Percentiles rank a stretch among this genome's conserved stretches.
Evolutionary conservation across 208 protist species (phyloP).

Genomic region (Trypanosoma scelopori): DNA sequence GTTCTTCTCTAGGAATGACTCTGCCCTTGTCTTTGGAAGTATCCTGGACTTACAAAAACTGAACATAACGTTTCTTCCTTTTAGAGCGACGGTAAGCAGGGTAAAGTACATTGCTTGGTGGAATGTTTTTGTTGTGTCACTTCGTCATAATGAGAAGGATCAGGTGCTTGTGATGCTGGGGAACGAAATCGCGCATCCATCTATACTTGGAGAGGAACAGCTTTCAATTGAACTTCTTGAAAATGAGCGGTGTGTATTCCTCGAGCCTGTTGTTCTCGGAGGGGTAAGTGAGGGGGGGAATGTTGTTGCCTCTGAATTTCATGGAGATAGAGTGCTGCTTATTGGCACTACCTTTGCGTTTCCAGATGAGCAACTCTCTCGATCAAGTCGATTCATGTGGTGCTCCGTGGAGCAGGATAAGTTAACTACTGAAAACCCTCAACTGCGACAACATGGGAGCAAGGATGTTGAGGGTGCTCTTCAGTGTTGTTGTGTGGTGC

Average conservation of each 20-base stretch:
- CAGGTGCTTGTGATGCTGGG: conserved; percentile 43
- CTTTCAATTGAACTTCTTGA: conserved; percentile 46
- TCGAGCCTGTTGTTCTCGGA: conserved; percentile 51
- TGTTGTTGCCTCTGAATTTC: not conserved
- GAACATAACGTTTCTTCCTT: conserved; percentile 40
- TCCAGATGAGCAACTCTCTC: conserved; percentile 33
- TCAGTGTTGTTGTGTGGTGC: conserved; percentile 78
- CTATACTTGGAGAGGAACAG: conserved; percentile 1
- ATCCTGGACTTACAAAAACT: conserved; percentile 45
- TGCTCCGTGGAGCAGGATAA: conserved; percentile 24
- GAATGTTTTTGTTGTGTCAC: conserved; percentile 49
- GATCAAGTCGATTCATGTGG: conserved; percentile 30
- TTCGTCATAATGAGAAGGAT: conserved; percentile 60
- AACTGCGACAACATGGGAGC: conserved; percentile 34
- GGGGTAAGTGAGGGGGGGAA: conserved; percentile 19
- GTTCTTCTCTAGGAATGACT: conserved; percentile 28
- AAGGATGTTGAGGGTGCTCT: conserved; percentile 73
- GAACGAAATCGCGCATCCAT: conserved; percentile 13
- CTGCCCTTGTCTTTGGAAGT: conserved; percentile 26
- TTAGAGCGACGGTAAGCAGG: conserved; percentile 66
- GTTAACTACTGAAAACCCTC: conserved; percentile 13
- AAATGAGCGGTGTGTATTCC: conserved; percentile 83
- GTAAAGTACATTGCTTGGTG: conserved; percentile 55
- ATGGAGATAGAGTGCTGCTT: conserved; percentile 34
- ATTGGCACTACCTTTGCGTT: conserved; percentile 84